Base-by-base conservation (phyloP, 345 rosid genomes). In the Streptanthus diversifolius region DNA sequence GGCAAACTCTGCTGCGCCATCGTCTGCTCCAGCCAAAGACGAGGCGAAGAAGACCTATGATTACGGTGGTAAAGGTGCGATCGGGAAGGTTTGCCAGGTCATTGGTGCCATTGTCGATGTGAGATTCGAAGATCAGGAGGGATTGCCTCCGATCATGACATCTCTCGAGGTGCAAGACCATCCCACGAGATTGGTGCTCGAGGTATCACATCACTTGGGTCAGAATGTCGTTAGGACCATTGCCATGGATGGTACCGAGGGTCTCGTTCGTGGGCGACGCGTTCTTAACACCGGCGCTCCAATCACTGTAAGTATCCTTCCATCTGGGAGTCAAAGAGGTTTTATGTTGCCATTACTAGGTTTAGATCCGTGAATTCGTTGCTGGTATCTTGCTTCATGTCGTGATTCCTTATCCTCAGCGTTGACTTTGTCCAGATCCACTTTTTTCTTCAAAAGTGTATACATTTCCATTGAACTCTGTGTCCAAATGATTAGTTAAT, bases 21-120 rank as follows among this genome's bases (percentile, higher is more conserved):
- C 87, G 0, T 47, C 92, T 0, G 7, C 84, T 0, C 69, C 96
- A 1, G 61, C 85, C 0, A 68, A 80, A 5, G 80, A 71, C 24
- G 79, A 80, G 7, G 78, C 41, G 6, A 81, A 82, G 11, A 93
- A 89, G 82, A 71, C 68, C 0, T 77, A 82, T 14, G 99, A 95
- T 73, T 91, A 83, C 78, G 93, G 96, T 2, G 97, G 98, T 0
- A 82, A 88, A 30, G 97, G 98, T 1, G 71, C 99, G 72, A 87
- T 95, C 81, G 99, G 99, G 25, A 82, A 84, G 49, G 95, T 95
- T 1, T 95, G 96, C 37, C 99, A 91, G 77, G 96, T 95, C 58
- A 91, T 91, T 58, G 99, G 99, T 56, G 99, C 97, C 62, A 96
- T 95, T 14, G 96, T 89, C 2, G 99, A 95, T 80, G 99, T 95